Evolutionary conservation across 2,329 filamentous ascomycete species (phyloP).

Genomic region (Trichoderma afroharzianum): DNA sequence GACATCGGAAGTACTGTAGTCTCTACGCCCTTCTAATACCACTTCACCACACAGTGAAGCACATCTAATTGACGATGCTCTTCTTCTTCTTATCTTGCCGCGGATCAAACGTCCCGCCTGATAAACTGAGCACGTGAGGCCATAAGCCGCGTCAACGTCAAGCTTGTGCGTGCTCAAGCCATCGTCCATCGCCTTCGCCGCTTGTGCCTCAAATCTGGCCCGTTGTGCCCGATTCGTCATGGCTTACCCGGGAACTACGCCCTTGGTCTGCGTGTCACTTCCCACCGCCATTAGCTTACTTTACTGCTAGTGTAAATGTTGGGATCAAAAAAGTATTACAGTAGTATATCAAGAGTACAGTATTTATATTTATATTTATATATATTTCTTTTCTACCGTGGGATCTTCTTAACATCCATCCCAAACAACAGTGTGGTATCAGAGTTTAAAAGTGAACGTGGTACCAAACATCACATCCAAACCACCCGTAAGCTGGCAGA

Average conservation of each 20-base stretch:
- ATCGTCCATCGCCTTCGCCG: neutral
- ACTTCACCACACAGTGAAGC: neutral
- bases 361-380: neutral
- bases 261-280: neutral
- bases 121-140: neutral
- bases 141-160: neutral
- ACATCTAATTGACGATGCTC: neutral
- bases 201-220: neutral
- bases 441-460: neutral
- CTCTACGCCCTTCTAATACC: neutral
- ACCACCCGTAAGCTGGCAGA: neutral
- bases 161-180: neutral
- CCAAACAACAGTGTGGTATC: neutral
- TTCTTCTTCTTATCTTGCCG: neutral
- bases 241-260: conserved; percentile 4
- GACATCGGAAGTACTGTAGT: neutral
- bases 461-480: neutral
- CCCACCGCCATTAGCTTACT: neutral
- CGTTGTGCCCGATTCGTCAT: neutral
- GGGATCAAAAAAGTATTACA: neutral
- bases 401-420: neutral
- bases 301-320: neutral
- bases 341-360: too few relatives aligned
- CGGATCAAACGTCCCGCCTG: neutral
- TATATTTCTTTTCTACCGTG: neutral